These are phyloP conservation scores for Phytophthora ohioensis DNA, from an alignment of 352 stramenopile genomes.

Conservation along the genomic window DNA sequence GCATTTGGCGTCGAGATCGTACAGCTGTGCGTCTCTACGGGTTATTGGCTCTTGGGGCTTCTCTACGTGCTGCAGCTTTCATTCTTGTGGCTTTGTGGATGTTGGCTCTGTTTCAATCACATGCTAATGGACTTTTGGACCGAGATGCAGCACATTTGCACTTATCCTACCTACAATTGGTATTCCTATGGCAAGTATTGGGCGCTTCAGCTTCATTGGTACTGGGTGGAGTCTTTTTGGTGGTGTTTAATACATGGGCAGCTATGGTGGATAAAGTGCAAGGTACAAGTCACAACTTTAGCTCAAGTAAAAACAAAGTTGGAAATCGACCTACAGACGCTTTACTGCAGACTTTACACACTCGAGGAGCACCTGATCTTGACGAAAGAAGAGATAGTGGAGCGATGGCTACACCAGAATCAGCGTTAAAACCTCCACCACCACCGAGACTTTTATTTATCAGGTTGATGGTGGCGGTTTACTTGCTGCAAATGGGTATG, in stretches of 20 bases:
- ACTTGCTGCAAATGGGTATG: conserved; percentile 56
- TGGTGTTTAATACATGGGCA: conserved; percentile 76
- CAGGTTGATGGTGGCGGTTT: conserved; percentile 56
- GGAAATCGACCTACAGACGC: conserved; percentile 10
- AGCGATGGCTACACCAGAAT: conserved; percentile 10
- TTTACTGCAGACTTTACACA: conserved; percentile 38
- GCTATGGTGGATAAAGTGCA: conserved; percentile 70
- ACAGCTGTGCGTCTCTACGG: conserved; percentile 68
- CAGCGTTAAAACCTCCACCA: conserved; percentile 29
- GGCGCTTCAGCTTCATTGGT: conserved; percentile 53
- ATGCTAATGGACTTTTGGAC: conserved; percentile 33
- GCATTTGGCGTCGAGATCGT: conserved; percentile 50
- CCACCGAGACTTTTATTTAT: conserved; percentile 65
- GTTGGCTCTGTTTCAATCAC: conserved; percentile 50
- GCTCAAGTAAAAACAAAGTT: background rate
- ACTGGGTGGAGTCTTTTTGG: conserved; percentile 60
- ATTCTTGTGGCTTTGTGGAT: conserved; percentile 65
- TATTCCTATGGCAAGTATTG: conserved; percentile 65
- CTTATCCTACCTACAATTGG: conserved; percentile 65
- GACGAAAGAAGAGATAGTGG: conserved; percentile 35
- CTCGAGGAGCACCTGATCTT: conserved; percentile 25
- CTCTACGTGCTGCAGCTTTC: conserved; percentile 59
- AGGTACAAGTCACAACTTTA: conserved; percentile 16
- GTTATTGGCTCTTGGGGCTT: conserved; percentile 52
- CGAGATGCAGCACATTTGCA: conserved; percentile 60